These are phyloP conservation scores for Cytospora mali DNA, from an alignment of 2,329 filamentous ascomycete genomes.

Conservation along the genomic window DNA sequence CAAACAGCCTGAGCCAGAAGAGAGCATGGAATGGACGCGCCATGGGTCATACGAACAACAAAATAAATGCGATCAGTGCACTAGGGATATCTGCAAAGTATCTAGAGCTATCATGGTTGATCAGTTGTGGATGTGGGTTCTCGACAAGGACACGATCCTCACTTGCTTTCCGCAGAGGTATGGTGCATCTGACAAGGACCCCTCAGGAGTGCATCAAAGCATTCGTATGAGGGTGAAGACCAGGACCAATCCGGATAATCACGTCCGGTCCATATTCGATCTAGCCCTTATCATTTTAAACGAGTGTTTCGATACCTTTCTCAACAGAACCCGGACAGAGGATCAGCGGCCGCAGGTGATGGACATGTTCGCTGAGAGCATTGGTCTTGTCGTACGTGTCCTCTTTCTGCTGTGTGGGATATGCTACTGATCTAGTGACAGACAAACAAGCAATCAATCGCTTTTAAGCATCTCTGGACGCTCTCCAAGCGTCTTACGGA, in stretches of 20 bases:
- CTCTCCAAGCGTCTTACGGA: slow-evolving; percentile 36
- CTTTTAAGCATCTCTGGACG: slow-evolving; percentile 42
- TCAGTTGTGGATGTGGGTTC: slow-evolving; percentile 38
- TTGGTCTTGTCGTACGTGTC: slow-evolving; percentile 34
- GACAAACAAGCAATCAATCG: slow-evolving; percentile 43
- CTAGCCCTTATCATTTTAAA: slow-evolving; percentile 47
- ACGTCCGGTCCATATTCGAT: slow-evolving; percentile 44
- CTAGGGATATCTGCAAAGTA: slow-evolving; percentile 34
- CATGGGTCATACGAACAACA: slow-evolving; percentile 27
- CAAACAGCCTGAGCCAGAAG: neutral
- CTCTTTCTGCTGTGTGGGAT: neutral
- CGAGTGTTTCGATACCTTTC: slow-evolving; percentile 45
- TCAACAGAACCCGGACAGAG: slow-evolving; percentile 40
- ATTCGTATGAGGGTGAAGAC: slow-evolving; percentile 40
- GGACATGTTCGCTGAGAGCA: slow-evolving; percentile 45
- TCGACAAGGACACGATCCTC: slow-evolving; percentile 37
- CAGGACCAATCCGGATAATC: slow-evolving; percentile 30
- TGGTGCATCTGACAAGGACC: slow-evolving; percentile 44
- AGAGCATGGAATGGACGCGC: slow-evolving; percentile 25
- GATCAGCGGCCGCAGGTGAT: slow-evolving; percentile 41
- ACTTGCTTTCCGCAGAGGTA: slow-evolving; percentile 42
- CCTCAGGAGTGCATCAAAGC: slow-evolving; percentile 44
- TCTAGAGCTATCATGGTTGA: slow-evolving; percentile 37
- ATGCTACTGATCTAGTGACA: slow-evolving; percentile 13
- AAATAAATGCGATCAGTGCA: slow-evolving; percentile 33